Base-by-base conservation (phyloP, 2,329 filamentous ascomycete genomes). In the Trichophyton verrucosum region DNA sequence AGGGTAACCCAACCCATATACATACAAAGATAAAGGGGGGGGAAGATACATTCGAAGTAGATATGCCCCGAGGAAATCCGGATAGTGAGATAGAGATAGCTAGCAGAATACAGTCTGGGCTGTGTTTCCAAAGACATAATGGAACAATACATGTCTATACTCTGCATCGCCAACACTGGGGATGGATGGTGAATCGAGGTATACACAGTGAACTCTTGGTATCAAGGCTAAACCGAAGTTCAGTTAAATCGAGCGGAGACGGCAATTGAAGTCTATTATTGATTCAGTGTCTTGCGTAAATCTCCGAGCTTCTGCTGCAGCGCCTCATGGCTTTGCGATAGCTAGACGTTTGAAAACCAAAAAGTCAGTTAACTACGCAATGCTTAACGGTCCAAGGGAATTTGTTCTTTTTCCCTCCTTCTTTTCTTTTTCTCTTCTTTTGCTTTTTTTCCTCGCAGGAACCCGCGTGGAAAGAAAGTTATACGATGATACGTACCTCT, bases 301-400 rank as follows among this genome's bases (percentile, higher is more conserved):
- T 92, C 89, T 58, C 82, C 83, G 87, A 87, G 91, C 76, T 87
- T 90, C 67, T 87, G 84, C 64, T 80, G 85, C 49, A 92, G 81
- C 5, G 83, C 81, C 73, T 92, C 89, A 68, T 91, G 83, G 62
- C 78, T 73, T 61, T 74, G 76, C 68, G 87, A 88, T 66, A 89
- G 82, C 87, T 90, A 68, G 44, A 44, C 20, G 6, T 22, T 17
- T 38, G 20, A 11, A 7, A 17, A 27, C 47, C 15, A 46, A 40
- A 22, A 17, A 3, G 27, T 20, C 33, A 38, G 33, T 38, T 13
- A 20, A 20, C 20, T 20, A 11, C 33, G 33, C 33, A 38, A 9
- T 47, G 5, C 5, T 47, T 11, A 47, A 47, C n/a, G 44, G 20
- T 13, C 22, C 20, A 27, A 51, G 22, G 42, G 61, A 44, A n/a